phyloP scores from a whole-genome alignment of 2,329 filamentous ascomycete species.

The Trichoderma semiorbis region DNA sequence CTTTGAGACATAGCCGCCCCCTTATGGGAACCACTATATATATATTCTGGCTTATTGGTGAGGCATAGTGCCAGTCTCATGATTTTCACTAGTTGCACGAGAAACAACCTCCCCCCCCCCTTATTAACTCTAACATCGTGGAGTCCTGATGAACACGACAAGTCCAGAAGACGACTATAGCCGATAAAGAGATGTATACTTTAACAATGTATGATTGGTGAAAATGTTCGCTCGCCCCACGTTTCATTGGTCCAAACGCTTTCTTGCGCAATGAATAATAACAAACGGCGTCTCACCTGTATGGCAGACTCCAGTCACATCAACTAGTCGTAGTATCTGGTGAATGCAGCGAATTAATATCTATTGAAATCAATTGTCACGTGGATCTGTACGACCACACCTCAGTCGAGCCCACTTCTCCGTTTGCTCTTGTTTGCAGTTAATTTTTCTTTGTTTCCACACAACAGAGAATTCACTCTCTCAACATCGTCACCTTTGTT shows the following conservation, averaged over 20 bases:
- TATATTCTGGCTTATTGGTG: too few relatives aligned
- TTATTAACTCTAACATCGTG: too few relatives aligned
- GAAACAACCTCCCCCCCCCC: neutral
- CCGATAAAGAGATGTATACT: too few relatives aligned
- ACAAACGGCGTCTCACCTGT: neutral
- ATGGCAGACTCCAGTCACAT: neutral
- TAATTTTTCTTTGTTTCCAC: too few relatives aligned
- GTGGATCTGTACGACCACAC: too few relatives aligned
- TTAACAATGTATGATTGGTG: neutral
- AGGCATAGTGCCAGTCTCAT: neutral
- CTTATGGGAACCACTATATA: neutral
- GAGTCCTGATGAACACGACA: too few relatives aligned
- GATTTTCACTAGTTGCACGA: neutral
- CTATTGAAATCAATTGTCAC: too few relatives aligned
- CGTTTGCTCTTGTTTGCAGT: too few relatives aligned
- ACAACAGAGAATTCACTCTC: too few relatives aligned
- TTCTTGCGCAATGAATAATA: neutral
- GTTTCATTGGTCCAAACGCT: neutral
- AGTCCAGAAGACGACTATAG: too few relatives aligned
- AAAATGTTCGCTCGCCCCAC: neutral
- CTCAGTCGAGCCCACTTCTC: too few relatives aligned
- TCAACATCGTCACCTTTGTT: too few relatives aligned
- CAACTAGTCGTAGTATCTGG: neutral
- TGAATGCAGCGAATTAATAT: neutral
- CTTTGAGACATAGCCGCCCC: neutral